These are phyloP conservation scores for Torulaspora pretoriensis DNA, from an alignment of 1,139 yeast genomes.

Conservation along the genomic window DNA sequence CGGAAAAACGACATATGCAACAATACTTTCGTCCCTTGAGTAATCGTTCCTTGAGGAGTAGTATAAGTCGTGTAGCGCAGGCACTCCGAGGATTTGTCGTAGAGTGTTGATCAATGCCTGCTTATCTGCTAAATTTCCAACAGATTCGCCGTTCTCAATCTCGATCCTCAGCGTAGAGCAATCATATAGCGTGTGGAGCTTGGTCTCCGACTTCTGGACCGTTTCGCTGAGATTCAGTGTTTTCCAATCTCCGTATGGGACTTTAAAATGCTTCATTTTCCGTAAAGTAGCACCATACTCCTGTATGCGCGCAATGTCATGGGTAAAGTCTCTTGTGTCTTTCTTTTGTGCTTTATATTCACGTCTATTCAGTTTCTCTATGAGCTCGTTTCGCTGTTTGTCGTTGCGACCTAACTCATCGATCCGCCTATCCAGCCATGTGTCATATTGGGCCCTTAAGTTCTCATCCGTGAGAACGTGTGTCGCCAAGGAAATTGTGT, in stretches of 20 bases:
- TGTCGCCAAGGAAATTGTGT: slow-evolving; percentile 58
- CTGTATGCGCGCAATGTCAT: slow-evolving; percentile 19
- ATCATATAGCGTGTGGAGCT: slow-evolving; percentile 12
- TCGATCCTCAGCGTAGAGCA: slow-evolving; percentile 21
- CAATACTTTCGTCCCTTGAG: slow-evolving; percentile 13
- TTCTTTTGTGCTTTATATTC: slow-evolving; percentile 9
- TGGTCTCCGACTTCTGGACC: not conserved
- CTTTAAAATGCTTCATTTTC: slow-evolving; percentile 26
- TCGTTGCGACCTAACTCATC: slow-evolving; percentile 4
- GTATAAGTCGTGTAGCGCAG: slow-evolving; percentile 14
- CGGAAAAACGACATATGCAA: slow-evolving; percentile 17
- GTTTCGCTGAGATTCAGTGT: not conserved
- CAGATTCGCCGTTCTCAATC: slow-evolving; percentile 8
- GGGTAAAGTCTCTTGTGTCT: not conserved
- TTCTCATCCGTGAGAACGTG: slow-evolving; percentile 55
- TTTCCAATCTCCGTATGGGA: slow-evolving; percentile 30
- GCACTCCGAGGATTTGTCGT: slow-evolving; percentile 2
- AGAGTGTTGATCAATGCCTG: slow-evolving; percentile 10
- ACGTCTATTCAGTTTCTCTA: slow-evolving; percentile 12
- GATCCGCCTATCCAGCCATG: slow-evolving; percentile 18
- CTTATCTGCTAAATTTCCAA: slow-evolving; percentile 2
- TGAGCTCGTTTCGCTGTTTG: slow-evolving; percentile 13
- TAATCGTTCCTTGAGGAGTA: slow-evolving; percentile 23
- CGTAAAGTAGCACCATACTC: slow-evolving; percentile 30
- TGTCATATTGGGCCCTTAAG: slow-evolving; percentile 53